Base-by-base conservation (phyloP, 345 rosid genomes). In the Camelina hispida region DNA sequence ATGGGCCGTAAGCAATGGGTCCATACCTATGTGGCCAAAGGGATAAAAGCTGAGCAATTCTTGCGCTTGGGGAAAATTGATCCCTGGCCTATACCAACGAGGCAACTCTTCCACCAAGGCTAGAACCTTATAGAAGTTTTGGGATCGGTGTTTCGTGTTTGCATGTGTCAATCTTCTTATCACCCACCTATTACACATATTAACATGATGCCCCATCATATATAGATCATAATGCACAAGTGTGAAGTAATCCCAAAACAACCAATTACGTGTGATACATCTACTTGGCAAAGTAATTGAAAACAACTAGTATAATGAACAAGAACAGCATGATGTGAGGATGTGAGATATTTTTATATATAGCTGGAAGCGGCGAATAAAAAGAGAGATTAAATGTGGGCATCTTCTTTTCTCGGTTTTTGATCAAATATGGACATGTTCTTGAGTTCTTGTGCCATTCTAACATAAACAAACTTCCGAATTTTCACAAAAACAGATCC, bases 291-390 rank as follows among this genome's bases (percentile, higher is more conserved):
- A 47, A 62, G 25, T 71, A 37, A 72, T 52, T 62, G 38, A 72
- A 6, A 20, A 20, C 22, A 51, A 61, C n/a, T 9, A 23, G 6
- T 48, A 59, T 11, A 60, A 59, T 0, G 46, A 62, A 23, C 5
- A 62, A 23, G 28, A 28, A 40, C 22, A 28, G 62, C 57, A 20
- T 20, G 22, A 64, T 73, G 71, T 44, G 71, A 22, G 56, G 44
- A 65, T n/a, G 22, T 20, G 23, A 63, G 22, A 62, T 25, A 52
- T 60, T 0, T 47, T 11, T 20, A 20, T n/a, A 54, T 54, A 64
- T 62, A 73, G 76, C 63, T 72, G 51, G 71, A 73, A 65, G 78
- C 32, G 66, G 66, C 78, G 71, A 56, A 66, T 66, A 47, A 57
- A 58, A 47, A 58, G 60, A 58, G 60, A 66, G 78, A 74, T 66